phyloP scores from a whole-genome alignment of 805 yeast genomes.

The Alloascoidea hylecoeti region DNA sequence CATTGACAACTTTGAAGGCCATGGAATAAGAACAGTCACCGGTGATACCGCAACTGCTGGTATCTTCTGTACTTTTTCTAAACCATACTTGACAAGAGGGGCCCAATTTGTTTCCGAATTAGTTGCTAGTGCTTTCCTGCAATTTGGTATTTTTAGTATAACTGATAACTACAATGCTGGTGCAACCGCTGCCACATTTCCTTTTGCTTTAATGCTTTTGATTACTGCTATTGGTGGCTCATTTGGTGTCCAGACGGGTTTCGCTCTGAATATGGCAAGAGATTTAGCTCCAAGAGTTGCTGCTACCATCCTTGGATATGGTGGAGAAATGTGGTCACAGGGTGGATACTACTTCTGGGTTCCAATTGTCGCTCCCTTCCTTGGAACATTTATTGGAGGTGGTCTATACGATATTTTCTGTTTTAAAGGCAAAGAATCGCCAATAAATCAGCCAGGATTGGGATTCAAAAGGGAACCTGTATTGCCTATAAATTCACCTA shows the following conservation, averaged over 20 bases:
- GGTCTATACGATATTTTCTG: conserved; percentile 34
- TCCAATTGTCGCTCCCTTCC: conserved; percentile 33
- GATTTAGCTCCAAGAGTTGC: conserved; percentile 42
- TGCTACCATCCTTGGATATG: conserved; percentile 31
- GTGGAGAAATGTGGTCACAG: conserved; percentile 22
- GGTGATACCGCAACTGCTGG: conserved; percentile 24
- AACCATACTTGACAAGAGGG: conserved; percentile 21
- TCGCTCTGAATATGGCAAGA: conserved; percentile 39
- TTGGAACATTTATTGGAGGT: conserved; percentile 35
- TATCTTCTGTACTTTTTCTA: conserved; percentile 32
- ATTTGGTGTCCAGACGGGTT: conserved; percentile 37
- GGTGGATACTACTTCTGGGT: conserved; percentile 37
- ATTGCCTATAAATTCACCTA: too few species aligned
- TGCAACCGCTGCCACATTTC: conserved; percentile 25
- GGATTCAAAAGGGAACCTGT: too few species aligned
- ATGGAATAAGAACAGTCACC: conserved; percentile 14
- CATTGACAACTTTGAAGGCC: conserved; percentile 19
- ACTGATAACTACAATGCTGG: conserved; percentile 35
- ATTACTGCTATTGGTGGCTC: conserved; percentile 30
- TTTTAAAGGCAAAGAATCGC: conserved; percentile 37
- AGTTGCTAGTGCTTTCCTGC: conserved; percentile 28
- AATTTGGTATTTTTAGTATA: conserved; percentile 32
- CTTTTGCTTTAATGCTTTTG: conserved; percentile 29
- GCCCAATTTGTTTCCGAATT: conserved; percentile 35
- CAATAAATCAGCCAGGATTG: conserved; percentile 25